These are phyloP conservation scores for Fonsecaea monophora DNA, from an alignment of 2,329 filamentous ascomycete genomes.

Conservation along the genomic window DNA sequence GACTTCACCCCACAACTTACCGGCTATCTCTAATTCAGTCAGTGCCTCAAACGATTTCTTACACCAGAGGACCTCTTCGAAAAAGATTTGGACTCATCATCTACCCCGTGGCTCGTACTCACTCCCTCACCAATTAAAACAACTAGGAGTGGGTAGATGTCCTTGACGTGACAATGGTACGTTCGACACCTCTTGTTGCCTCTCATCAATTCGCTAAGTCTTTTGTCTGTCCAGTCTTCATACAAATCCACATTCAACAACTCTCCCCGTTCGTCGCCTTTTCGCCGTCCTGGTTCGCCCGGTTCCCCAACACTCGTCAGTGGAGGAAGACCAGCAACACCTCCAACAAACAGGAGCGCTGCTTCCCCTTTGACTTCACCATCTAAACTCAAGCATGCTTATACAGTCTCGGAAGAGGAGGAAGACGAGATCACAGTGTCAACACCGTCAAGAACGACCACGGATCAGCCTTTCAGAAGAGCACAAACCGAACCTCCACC, in stretches of 20 bases:
- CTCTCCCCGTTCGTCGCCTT: constrained; percentile 72
- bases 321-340: constrained; percentile 51
- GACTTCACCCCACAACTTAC: neutral
- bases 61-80: neutral
- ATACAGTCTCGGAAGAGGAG: constrained; percentile 51
- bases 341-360: constrained; percentile 51
- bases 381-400: constrained; percentile 56
- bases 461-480: constrained; percentile 34
- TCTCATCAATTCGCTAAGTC: constrained; percentile 12
- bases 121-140: neutral
- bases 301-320: constrained; percentile 65
- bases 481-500: constrained; percentile 46
- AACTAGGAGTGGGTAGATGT: too few species aligned
- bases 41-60: neutral
- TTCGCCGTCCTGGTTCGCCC: constrained; percentile 69
- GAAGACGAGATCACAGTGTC: constrained; percentile 42
- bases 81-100: neutral
- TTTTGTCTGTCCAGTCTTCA: constrained; percentile 25
- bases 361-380: constrained; percentile 54
- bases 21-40: neutral
- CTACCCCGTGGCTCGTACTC: neutral
- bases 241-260: constrained; percentile 62
- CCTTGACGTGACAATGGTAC: constrained; percentile 25
- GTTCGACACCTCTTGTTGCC: constrained; percentile 2
- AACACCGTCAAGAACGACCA: constrained; percentile 53